Evolutionary conservation across 2,329 filamentous ascomycete species (phyloP), one percentile per base, ranked within the genome.

Genomic region (Pyrenochaeta sp.): DNA sequence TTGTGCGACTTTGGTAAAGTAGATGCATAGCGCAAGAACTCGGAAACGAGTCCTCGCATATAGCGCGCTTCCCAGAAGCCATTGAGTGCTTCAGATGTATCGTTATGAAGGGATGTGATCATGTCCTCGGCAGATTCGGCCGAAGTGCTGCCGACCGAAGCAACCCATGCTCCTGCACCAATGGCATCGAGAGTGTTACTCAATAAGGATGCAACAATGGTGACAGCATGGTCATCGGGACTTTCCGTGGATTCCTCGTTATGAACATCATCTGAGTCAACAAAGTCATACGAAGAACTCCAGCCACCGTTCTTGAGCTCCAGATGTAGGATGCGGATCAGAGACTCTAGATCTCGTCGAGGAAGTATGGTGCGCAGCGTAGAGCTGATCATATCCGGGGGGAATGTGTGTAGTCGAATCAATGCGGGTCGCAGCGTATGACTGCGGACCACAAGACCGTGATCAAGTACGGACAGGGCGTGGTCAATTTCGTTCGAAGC

Each of bases 261-360:
- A 3, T 44, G 38, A 2, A 48, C 30, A 8, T 18, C 35, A 20
- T 77, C 73, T 37, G 75, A 69, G 11, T 80, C 78, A 8, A 74
- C 70, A 57, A 88, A 86, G 24, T 88, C 72, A 67, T 91, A 90
- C 15, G 82, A 79, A 13, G 84, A 82, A 0, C 87, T 90, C 89
- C 89, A 93, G 21, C 86, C 85, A 44, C 88, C 88, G 53, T 85
- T 83, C 37, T 85, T 82, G 31, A 93, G 78, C 71, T 92, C 87
- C 52, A 87, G 79, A 42, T 88, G 84, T 20, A 93, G 77, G 5
- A 91, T 77, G 54, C 87, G 82, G 56, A 92, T 86, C 39, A 93
- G 78, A 23, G 85, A 84, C 8, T 90, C 75, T 17, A 88, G 82
- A 55, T 92, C 86, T 51, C 86, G 80, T 3, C 83, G 84, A 34